phyloP scores from a whole-genome alignment of 2,329 filamentous ascomycete genomes.

The Colletotrichum simmondsii region DNA sequence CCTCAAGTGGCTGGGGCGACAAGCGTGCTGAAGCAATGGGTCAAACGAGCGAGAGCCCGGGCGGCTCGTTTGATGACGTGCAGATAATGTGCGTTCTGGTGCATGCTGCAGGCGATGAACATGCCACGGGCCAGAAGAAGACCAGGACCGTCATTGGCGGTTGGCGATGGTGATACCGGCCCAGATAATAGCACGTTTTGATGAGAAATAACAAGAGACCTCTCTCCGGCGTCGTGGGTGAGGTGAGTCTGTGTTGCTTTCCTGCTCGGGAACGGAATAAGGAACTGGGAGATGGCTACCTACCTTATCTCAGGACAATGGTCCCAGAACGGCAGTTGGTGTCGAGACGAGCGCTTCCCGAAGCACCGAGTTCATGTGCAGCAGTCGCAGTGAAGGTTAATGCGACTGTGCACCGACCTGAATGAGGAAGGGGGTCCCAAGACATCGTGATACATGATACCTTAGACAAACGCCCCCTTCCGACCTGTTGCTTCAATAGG shows the following conservation, averaged over 20 bases:
- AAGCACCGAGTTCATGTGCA: conserved; percentile 13
- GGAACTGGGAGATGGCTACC: background rate
- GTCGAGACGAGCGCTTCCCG: conserved; percentile 3
- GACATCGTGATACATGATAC: conserved; percentile 22
- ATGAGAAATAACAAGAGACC: background rate
- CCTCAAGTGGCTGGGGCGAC: conserved; percentile 21
- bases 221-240: background rate
- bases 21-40: background rate
- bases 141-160: background rate
- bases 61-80: conserved; percentile 22
- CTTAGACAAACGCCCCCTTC: conserved; percentile 8
- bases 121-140: conserved; percentile 4
- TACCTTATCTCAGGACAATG: background rate
- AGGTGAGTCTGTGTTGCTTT: conserved; percentile 4
- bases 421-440: conserved; percentile 5
- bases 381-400: too few species aligned
- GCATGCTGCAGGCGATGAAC: background rate
- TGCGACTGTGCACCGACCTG: background rate
- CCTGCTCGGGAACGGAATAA: background rate
- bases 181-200: conserved; percentile 5
- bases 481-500: conserved; percentile 6
- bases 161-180: background rate
- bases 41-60: conserved; percentile 19
- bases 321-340: background rate
- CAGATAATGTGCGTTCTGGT: background rate